These are phyloP conservation scores for Phaffomyces antillensis DNA, from an alignment of 805 yeast species.

Conservation along the genomic window DNA sequence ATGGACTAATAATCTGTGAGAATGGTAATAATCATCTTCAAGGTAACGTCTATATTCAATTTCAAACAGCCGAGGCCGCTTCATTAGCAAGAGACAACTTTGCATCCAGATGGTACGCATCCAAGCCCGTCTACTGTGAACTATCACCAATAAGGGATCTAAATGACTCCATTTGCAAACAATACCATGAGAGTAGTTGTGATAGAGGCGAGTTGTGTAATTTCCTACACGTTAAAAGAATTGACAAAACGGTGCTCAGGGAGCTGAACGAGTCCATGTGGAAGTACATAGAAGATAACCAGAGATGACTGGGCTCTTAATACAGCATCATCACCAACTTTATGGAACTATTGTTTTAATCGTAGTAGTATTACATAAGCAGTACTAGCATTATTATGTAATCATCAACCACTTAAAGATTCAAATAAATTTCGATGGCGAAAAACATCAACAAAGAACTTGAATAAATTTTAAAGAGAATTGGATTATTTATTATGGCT, in stretches of 20 bases:
- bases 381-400: background rate
- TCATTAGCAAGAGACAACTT: conserved; percentile 49
- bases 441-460: conserved; percentile 3
- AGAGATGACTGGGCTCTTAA: too few species aligned
- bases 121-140: conserved; percentile 73
- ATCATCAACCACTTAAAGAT: background rate
- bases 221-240: conserved; percentile 66
- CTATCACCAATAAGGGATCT: conserved; percentile 67
- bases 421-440: conserved; percentile 9
- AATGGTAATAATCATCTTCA: conserved; percentile 75
- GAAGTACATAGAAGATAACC: conserved; percentile 12
- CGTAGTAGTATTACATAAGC: too few species aligned
- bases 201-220: conserved; percentile 81
- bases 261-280: conserved; percentile 38
- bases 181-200: conserved; percentile 63
- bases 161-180: conserved; percentile 68
- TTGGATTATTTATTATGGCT: conserved; percentile 53
- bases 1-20: conserved; percentile 68
- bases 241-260: conserved; percentile 40
- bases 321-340: too few species aligned
- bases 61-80: conserved; percentile 50
- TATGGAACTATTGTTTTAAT: too few species aligned
- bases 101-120: conserved; percentile 77
- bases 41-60: conserved; percentile 80
- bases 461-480: background rate